Percentiles rank a stretch among this genome's conserved stretches.
phyloP scores from a whole-genome alignment of 2,329 filamentous ascomycete genomes.

The Boeremia exigua region DNA sequence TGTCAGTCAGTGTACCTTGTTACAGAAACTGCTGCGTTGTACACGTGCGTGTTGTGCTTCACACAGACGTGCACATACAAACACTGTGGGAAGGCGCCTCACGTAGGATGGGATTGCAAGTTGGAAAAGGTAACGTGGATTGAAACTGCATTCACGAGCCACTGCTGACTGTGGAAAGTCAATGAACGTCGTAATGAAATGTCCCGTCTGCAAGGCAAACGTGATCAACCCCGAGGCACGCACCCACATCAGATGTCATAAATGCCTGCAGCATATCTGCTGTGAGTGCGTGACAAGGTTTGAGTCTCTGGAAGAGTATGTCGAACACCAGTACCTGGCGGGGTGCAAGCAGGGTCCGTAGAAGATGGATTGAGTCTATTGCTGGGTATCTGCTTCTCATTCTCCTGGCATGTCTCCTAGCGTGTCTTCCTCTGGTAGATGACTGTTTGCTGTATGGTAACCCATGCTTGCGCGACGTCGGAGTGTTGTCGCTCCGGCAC shows the following conservation, averaged over 20 bases:
- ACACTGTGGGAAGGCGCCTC: background rate
- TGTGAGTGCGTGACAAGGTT: background rate
- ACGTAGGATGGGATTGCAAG: background rate
- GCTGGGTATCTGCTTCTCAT: slow-evolving; percentile 11
- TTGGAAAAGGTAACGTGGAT: background rate
- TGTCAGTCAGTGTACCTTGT: background rate
- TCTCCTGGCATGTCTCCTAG: background rate
- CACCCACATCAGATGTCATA: background rate
- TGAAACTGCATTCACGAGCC: background rate
- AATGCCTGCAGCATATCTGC: background rate
- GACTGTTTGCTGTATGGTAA: background rate
- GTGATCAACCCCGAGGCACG: background rate
- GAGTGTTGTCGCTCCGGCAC: background rate
- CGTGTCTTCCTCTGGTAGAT: background rate
- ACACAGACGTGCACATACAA: background rate
- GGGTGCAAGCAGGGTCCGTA: background rate
- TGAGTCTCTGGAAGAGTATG: background rate
- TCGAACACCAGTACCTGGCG: background rate
- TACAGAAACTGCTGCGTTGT: background rate
- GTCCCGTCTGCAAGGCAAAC: background rate
- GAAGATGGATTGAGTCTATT: background rate
- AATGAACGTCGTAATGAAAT: background rate
- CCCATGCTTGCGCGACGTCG: background rate
- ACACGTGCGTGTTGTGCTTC: background rate
- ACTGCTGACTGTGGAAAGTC: background rate